Conservation (phyloP, 176 grass and related monocot genomes). For the Carex kokanica region DNA sequence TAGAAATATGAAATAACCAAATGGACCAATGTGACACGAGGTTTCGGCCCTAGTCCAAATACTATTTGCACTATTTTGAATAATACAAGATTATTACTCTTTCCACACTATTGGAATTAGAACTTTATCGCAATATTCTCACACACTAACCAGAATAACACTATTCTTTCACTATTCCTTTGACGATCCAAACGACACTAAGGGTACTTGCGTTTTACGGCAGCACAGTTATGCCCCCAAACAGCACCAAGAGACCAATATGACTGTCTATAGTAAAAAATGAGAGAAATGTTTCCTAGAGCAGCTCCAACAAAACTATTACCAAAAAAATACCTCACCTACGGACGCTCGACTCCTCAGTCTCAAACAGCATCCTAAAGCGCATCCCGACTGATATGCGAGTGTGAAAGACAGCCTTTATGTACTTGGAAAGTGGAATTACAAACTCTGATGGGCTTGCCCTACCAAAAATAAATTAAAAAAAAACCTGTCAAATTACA, state of each 20-base stretch:
- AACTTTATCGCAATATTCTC: not conserved
- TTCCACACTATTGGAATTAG: not conserved
- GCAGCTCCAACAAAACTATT: not conserved
- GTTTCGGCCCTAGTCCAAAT: not conserved
- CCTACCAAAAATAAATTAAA: conserved; percentile 34
- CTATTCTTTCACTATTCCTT: not conserved
- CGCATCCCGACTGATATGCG: conserved; percentile 94
- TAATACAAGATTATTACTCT: not conserved
- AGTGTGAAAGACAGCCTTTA: conserved; percentile 96
- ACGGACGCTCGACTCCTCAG: conserved; percentile 93
- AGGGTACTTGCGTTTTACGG: not conserved
- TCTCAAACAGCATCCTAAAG: conserved; percentile 98
- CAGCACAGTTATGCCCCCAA: not conserved
- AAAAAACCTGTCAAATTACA: conserved; percentile 16
- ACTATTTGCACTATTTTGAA: not conserved
- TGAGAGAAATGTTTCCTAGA: not conserved
- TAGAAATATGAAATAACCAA: not conserved
- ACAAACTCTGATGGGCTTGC: conserved; percentile 97
- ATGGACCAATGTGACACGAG: not conserved
- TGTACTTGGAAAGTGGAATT: conserved; percentile 90
- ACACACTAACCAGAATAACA: not conserved
- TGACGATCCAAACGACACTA: not conserved
- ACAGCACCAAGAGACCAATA: conserved; percentile 1
- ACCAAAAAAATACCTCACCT: conserved; percentile 54
- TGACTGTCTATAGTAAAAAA: conserved; percentile 8